Conservation (phyloP, 257 asterid species). For the Primulina eburnea region DNA sequence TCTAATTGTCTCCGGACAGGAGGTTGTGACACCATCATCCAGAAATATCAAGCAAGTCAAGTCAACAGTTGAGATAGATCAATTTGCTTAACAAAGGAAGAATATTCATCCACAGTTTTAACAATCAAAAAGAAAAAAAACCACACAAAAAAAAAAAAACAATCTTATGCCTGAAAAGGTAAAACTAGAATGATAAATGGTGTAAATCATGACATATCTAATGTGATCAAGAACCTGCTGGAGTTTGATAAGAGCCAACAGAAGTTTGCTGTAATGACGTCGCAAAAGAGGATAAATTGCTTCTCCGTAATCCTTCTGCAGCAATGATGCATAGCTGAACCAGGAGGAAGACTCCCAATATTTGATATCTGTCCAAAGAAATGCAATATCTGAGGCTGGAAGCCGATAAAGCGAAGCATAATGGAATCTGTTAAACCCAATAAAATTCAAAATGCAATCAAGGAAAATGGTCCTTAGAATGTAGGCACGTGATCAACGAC, state of each 20-base stretch:
- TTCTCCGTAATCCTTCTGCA: slow-evolving; percentile 88
- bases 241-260: slow-evolving; percentile 62
- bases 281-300: slow-evolving; percentile 76
- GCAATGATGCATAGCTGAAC: slow-evolving; percentile 90
- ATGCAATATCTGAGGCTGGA: slow-evolving; percentile 3
- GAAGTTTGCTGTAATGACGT: slow-evolving; percentile 74
- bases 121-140: background rate
- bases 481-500: background rate
- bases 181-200: background rate
- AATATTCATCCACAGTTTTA: slow-evolving; percentile 8
- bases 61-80: slow-evolving; percentile 9
- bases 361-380: slow-evolving; percentile 75
- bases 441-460: slow-evolving; percentile 5
- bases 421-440: background rate
- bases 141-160: background rate
- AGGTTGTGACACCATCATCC: background rate
- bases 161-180: background rate
- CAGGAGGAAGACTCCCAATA: slow-evolving; percentile 91
- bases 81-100: background rate
- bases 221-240: slow-evolving; percentile 49
- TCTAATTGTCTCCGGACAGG: background rate
- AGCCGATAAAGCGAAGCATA: background rate
- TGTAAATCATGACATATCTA: background rate
- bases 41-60: slow-evolving; percentile 12
- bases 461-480: slow-evolving; percentile 1